Evolutionary conservation across 2,329 filamentous ascomycete species (phyloP).

Genomic region (Clonostachys rhizophaga): DNA sequence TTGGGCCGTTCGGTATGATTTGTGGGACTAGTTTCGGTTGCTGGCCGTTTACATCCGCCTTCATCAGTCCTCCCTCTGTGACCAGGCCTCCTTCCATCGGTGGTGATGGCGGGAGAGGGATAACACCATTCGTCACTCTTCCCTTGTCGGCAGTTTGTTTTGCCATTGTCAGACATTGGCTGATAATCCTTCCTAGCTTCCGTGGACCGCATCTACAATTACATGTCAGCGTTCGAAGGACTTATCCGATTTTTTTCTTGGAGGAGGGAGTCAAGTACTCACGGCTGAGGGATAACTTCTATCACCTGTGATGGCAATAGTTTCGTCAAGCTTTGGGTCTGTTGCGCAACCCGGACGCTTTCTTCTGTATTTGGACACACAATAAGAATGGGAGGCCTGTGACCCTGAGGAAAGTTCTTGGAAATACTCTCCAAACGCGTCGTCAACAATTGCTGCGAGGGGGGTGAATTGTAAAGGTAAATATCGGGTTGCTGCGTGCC

Average conservation of each 20-base stretch:
- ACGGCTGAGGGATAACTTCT: constrained; percentile 23
- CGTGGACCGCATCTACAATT: constrained; percentile 14
- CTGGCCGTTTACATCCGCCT: too few species aligned
- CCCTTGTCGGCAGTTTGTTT: background rate
- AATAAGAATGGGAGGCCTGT: constrained; percentile 16
- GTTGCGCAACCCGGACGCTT: constrained; percentile 14
- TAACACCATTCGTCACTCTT: too few species aligned
- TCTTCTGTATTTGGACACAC: constrained; percentile 20
- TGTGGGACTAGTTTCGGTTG: too few species aligned
- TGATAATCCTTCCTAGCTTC: constrained; percentile 19
- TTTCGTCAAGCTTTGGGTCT: constrained; percentile 10
- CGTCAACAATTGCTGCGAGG: constrained; percentile 7
- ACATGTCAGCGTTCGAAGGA: background rate
- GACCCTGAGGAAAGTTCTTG: background rate
- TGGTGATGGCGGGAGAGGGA: too few species aligned
- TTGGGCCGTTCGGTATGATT: too few species aligned
- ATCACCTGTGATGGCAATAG: constrained; percentile 10
- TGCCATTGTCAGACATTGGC: constrained; percentile 10
- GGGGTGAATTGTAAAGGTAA: constrained; percentile 17
- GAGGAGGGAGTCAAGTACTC: constrained; percentile 5
- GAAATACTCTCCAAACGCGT: constrained; percentile 6
- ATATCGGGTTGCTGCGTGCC: constrained; percentile 10
- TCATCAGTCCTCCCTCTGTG: too few species aligned
- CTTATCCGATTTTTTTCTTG: too few species aligned
- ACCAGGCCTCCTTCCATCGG: too few species aligned